These are phyloP conservation scores for Aspergillus neoniger DNA, from an alignment of 2,329 filamentous ascomycete genomes.

Conservation along the genomic window DNA sequence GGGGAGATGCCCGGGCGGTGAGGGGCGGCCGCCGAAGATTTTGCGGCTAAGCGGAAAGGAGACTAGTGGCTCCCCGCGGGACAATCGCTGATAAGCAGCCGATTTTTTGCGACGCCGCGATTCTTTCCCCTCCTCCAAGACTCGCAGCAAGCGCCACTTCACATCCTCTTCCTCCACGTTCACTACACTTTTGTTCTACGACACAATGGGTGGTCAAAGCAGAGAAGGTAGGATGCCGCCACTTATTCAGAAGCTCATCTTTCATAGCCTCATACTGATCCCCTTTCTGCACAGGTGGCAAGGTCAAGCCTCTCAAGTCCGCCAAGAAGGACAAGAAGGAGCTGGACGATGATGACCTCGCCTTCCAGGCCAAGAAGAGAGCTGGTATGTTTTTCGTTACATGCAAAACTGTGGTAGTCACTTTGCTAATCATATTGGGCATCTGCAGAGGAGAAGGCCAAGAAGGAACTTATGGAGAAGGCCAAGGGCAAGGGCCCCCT, in stretches of 20 bases:
- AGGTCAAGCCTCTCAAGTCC: slow-evolving; percentile 82
- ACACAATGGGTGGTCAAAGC: slow-evolving; percentile 65
- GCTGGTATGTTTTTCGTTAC: slow-evolving; percentile 65
- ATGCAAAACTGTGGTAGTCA: no score
- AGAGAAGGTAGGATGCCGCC: slow-evolving; percentile 58
- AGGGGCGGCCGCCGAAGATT: slow-evolving; percentile 19
- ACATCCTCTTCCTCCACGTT: slow-evolving; percentile 8
- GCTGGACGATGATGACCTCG: slow-evolving; percentile 82
- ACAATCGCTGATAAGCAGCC: slow-evolving; percentile 27
- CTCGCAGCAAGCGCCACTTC: slow-evolving; percentile 23
- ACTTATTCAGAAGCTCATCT: neutral
- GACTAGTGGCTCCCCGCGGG: slow-evolving; percentile 21
- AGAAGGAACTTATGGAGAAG: slow-evolving; percentile 79
- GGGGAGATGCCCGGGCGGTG: slow-evolving; percentile 15
- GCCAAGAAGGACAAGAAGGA: slow-evolving; percentile 84
- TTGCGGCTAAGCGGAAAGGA: slow-evolving; percentile 20
- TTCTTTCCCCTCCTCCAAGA: slow-evolving; percentile 10
- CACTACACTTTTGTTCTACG: slow-evolving; percentile 10
- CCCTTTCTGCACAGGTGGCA: slow-evolving; percentile 62
- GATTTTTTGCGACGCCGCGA: slow-evolving; percentile 10
- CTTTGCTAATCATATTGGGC: slow-evolving; percentile 10
- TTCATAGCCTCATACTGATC: neutral
- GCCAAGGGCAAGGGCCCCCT: slow-evolving; percentile 85
- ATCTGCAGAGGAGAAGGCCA: slow-evolving; percentile 72
- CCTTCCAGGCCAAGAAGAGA: slow-evolving; percentile 78